Conservation (phyloP, 768 basidiomycete species). For the Calocera viscosa region DNA sequence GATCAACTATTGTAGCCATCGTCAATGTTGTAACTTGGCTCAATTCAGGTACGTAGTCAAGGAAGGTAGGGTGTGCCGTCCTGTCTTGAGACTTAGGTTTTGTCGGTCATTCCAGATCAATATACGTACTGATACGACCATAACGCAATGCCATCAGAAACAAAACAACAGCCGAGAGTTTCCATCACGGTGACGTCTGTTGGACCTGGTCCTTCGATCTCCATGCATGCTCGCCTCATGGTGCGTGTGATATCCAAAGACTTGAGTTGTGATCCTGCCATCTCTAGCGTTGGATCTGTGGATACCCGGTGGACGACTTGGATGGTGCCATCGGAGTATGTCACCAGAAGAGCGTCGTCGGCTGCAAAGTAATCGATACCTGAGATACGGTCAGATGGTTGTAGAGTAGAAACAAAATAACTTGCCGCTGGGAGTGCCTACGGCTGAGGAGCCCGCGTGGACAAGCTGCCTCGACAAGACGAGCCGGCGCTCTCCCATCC, state of each 20-base stretch:
- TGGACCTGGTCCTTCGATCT: constrained; percentile 26
- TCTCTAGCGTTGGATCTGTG: constrained; percentile 33
- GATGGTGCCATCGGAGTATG: constrained; percentile 59
- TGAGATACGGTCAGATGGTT: background rate
- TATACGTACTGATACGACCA: constrained; percentile 19
- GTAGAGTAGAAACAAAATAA: background rate
- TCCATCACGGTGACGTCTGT: background rate
- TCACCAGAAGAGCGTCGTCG: constrained; percentile 44
- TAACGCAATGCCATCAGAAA: constrained; percentile 41
- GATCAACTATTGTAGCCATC: background rate
- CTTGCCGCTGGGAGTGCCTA: constrained; percentile 45
- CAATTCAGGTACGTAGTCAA: background rate
- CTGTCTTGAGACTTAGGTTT: background rate
- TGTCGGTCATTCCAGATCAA: background rate
- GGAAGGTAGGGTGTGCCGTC: background rate
- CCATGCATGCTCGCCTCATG: constrained; percentile 17
- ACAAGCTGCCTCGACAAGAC: constrained; percentile 36
- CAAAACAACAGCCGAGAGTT: constrained; percentile 31
- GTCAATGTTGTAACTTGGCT: background rate
- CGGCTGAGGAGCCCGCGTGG: constrained; percentile 46
- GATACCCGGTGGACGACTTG: constrained; percentile 46
- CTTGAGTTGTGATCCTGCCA: constrained; percentile 19
- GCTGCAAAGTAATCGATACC: constrained; percentile 37
- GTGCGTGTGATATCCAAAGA: constrained; percentile 10
- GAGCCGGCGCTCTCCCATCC: constrained; percentile 42